phyloP scores from a whole-genome alignment of 805 yeast species.

The Suhomyces canberraensis region DNA sequence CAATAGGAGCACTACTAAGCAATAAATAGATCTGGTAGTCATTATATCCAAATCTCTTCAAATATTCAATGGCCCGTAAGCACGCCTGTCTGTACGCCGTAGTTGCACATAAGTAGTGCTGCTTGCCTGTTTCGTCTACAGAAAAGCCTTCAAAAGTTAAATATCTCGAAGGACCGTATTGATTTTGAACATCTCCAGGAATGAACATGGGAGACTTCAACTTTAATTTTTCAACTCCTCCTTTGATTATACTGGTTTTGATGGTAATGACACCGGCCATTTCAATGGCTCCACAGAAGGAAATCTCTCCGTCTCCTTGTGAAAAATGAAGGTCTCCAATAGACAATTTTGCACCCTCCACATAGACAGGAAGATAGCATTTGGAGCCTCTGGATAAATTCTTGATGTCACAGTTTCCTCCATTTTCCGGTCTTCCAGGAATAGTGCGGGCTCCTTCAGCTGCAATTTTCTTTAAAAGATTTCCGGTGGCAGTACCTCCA shows the following conservation, averaged over 20 bases:
- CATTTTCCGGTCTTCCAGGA: constrained; percentile 53
- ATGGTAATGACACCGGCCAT: constrained; percentile 49
- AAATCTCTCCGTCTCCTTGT: constrained; percentile 53
- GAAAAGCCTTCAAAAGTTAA: constrained; percentile 53
- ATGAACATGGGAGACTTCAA: constrained; percentile 47
- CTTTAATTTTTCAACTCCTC: constrained; percentile 38
- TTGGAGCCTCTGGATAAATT: constrained; percentile 49
- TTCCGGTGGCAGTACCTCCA: constrained; percentile 38
- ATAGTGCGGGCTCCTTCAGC: constrained; percentile 50
- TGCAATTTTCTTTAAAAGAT: constrained; percentile 25
- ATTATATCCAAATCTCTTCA: constrained; percentile 47
- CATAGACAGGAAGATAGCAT: constrained; percentile 46
- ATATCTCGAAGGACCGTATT: constrained; percentile 47
- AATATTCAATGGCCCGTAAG: constrained; percentile 46
- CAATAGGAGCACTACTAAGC: constrained; percentile 47
- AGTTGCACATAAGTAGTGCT: constrained; percentile 44
- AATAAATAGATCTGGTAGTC: constrained; percentile 49
- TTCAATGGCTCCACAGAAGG: constrained; percentile 54
- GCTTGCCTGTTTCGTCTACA: constrained; percentile 47
- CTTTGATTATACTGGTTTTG: constrained; percentile 38
- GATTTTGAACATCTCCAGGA: constrained; percentile 48
- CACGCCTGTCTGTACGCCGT: constrained; percentile 53
- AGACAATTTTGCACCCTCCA: constrained; percentile 46
- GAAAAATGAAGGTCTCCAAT: constrained; percentile 51
- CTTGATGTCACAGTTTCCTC: constrained; percentile 54